Evolutionary conservation across 768 basidiomycete genomes (phyloP), one percentile per base, ranked within the genome.

Genomic region (Russula sp.): DNA sequence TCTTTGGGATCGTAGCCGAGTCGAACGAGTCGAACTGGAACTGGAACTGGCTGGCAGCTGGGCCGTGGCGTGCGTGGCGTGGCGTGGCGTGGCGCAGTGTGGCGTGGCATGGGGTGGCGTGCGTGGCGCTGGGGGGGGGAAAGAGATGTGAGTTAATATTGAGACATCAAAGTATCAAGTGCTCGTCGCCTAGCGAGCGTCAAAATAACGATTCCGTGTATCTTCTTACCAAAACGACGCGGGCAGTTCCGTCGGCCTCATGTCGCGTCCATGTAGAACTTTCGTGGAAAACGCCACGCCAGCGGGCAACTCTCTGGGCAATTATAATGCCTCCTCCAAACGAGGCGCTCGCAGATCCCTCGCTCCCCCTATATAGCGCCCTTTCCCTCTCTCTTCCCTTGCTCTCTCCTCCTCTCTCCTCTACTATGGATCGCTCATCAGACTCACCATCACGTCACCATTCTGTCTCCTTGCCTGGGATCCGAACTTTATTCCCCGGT

Each of bases 401-500:
- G 51, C 63, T 38, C 13, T 51, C 34, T 28, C 49, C 56, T 46
- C 48, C 30, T 55, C 53, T 36, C 28, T 24, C 49, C 42, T 49
- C 40, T 55, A 67, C 40, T 55, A 67, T 67, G 67, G 65, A 61
- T 53, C 64, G 60, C 24, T 57, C 64, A 6, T 24, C 63, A 32
- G 62, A 65, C 28, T 49, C 61, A n/a, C n/a, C n/a, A 14, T 54
- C 60, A 40, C 61, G 57, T 28, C 64, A 50, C 20, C 59, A 59
- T 10, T 64, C 66, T 10, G 57, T 67, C 32, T 69, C 71, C 1
- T 68, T 74, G 46, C 73, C 73, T 28, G 70, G 73, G 58, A 74
- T 74, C 64, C 64, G 69, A 24, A 73, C 73, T 28, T 67, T 74
- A 64, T 70, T 73, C 60, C 73, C 73, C 30, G 73, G 73, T 73